These are phyloP conservation scores for Neobulgaria alba DNA, from an alignment of 2,329 filamentous ascomycete species.

Conservation along the genomic window DNA sequence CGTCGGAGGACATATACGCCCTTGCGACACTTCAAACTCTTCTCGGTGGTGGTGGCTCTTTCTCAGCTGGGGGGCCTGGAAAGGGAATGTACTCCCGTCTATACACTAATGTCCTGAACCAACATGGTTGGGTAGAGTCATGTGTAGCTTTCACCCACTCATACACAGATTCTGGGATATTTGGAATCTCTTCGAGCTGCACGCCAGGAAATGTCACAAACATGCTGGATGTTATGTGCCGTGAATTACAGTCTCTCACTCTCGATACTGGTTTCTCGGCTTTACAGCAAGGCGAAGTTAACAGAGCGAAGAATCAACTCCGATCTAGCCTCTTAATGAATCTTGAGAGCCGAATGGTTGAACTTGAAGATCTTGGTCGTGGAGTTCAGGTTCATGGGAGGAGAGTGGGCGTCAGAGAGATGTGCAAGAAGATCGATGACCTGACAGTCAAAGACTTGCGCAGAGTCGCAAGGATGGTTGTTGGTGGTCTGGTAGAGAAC, in stretches of 20 bases:
- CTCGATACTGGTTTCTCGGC: slow-evolving; percentile 65
- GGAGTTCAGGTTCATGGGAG: slow-evolving; percentile 95
- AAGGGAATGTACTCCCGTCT: slow-evolving; percentile 99
- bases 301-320: slow-evolving; percentile 93
- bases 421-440: slow-evolving; percentile 79
- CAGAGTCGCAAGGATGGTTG: slow-evolving; percentile 69
- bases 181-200: slow-evolving; percentile 86
- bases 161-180: slow-evolving; percentile 91
- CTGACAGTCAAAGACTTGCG: slow-evolving; percentile 74
- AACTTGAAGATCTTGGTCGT: slow-evolving; percentile 88
- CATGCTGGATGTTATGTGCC: slow-evolving; percentile 95
- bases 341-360: slow-evolving; percentile 92
- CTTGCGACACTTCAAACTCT: slow-evolving; percentile 92
- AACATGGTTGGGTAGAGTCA: slow-evolving; percentile 94
- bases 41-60: slow-evolving; percentile 90
- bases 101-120: slow-evolving; percentile 96
- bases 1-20: slow-evolving; percentile 88
- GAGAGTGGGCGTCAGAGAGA: slow-evolving; percentile 86
- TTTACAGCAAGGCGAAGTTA: slow-evolving; percentile 69
- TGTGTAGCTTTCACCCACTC: slow-evolving; percentile 96
- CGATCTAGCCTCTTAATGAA: slow-evolving; percentile 91
- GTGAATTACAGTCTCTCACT: slow-evolving; percentile 72
- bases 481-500: slow-evolving; percentile 71
- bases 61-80: slow-evolving; percentile 90
- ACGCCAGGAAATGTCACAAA: slow-evolving; percentile 65